These are phyloP conservation scores for Fusarium hainanense DNA, from an alignment of 2,329 filamentous ascomycete genomes.

Conservation along the genomic window DNA sequence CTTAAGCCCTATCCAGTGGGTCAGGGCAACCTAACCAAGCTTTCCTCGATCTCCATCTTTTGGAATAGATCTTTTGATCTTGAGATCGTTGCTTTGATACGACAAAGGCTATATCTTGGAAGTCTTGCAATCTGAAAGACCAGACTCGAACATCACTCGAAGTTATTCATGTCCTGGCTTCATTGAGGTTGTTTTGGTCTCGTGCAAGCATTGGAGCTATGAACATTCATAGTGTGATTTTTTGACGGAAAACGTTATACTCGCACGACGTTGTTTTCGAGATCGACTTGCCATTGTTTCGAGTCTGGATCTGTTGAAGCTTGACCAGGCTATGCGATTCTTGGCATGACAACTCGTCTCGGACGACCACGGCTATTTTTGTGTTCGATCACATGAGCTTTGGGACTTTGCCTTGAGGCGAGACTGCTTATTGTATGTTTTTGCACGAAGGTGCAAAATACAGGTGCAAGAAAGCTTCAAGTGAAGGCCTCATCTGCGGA, in stretches of 20 bases:
- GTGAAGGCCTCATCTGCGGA: neutral
- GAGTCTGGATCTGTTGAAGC: neutral
- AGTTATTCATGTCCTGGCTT: neutral
- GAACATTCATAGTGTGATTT: neutral
- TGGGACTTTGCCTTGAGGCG: neutral
- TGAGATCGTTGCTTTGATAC: neutral
- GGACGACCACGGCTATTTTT: neutral
- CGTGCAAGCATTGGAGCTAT: neutral
- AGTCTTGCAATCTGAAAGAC: neutral
- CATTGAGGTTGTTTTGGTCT: neutral
- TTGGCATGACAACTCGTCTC: neutral
- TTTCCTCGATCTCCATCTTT: neutral
- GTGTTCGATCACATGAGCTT: neutral
- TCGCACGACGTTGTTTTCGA: neutral
- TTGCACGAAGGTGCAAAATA: neutral
- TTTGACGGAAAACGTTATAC: neutral
- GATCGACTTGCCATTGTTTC: neutral
- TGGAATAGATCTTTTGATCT: neutral
- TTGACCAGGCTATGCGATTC: neutral
- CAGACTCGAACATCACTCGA: neutral
- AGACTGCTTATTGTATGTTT: neutral
- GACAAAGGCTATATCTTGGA: neutral
- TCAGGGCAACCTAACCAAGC: constrained; percentile 8
- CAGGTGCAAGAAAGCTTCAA: neutral
- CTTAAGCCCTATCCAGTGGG: constrained; percentile 13